Base-by-base conservation (phyloP, 169 alveolate species). In the Plasmodium relictum region DNA sequence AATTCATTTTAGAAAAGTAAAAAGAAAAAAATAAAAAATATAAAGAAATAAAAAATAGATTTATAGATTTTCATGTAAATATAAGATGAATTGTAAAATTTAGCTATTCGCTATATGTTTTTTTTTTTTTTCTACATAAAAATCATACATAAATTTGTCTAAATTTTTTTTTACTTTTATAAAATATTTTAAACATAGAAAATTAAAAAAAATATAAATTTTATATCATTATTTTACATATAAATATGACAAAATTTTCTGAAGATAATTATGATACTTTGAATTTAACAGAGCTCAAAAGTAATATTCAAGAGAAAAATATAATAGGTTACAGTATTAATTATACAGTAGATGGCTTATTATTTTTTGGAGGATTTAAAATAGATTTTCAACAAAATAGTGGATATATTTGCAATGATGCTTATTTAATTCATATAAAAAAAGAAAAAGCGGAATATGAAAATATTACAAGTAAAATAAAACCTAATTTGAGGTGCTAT, bases 331-430 rank as follows among this genome's bases (percentile, higher is more conserved):
- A 78, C 58, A 78, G 80, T 58, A 31, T 78, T 42, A 39, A 78
- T 59, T 78, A 44, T 44, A 78, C 89, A 41, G 22, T 63, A 14
- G 69, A 69, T 18, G 89, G 89, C 44, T 16, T 78, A 69, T 70
- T 78, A 24, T 69, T 78, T 41, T 78, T 78, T 69, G 89, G 89
- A 59, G 89, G 89, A 3, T 78, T 78, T 70, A 78, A 63, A 78
- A 65, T 78, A 37, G 78, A 78, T 69, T 54, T 56, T 0, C 78
- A 65, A 42, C 20, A 54, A 26, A 24, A 20, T 14, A 70, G 45
- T 22, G 89, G 89, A 0, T 9, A 4, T 37, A 69, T 78, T 50
- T 78, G 89, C 26, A 78, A 78, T 59, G 89, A 78, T 56, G 74
- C 89, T 37, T 78, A 78, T 50, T 69, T 78, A 56, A 56, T 65